Evolutionary conservation across 352 stramenopile species (phyloP).

Genomic region (Phytophthora cactorum): DNA sequence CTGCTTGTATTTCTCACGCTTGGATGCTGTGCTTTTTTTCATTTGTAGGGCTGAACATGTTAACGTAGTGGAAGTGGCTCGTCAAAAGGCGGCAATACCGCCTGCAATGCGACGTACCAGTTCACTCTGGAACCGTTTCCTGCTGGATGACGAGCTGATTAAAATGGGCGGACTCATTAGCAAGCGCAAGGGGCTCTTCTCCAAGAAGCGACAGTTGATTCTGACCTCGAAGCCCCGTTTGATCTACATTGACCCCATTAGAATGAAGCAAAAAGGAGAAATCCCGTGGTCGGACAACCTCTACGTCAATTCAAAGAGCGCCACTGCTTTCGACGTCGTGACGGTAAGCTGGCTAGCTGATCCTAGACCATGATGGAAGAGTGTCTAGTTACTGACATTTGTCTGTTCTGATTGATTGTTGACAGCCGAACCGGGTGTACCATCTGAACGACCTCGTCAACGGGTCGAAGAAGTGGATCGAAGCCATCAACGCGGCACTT

Average conservation of each 20-base stretch:
- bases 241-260: slow-evolving; percentile 92
- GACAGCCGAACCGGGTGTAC: slow-evolving; percentile 86
- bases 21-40: slow-evolving; percentile 3
- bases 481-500: slow-evolving; percentile 87
- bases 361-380: slow-evolving; percentile 6
- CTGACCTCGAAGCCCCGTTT: slow-evolving; percentile 85
- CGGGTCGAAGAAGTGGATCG: slow-evolving; percentile 90
- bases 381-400: slow-evolving; percentile 4
- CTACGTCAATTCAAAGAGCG: slow-evolving; percentile 88
- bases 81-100: slow-evolving; percentile 74
- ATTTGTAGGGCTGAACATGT: slow-evolving; percentile 50
- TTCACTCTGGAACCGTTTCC: slow-evolving; percentile 86
- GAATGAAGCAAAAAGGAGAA: slow-evolving; percentile 91
- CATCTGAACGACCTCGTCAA: slow-evolving; percentile 90
- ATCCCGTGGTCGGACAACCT: slow-evolving; percentile 88
- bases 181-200: slow-evolving; percentile 90
- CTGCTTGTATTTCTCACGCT: slow-evolving; percentile 2
- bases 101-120: slow-evolving; percentile 72
- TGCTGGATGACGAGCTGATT: slow-evolving; percentile 89
- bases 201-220: slow-evolving; percentile 89
- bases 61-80: slow-evolving; percentile 80
- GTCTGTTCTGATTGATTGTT: slow-evolving; percentile 1
- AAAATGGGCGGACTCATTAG: slow-evolving; percentile 87
- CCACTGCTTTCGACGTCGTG: slow-evolving; percentile 86
- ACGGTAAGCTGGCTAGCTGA: slow-evolving; percentile 48